A percentile compares a stretch with the other conserved stretches of the same genome.
phyloP scores from a whole-genome alignment of 2,329 filamentous ascomycete genomes.

The Aspergillus bombycis region DNA sequence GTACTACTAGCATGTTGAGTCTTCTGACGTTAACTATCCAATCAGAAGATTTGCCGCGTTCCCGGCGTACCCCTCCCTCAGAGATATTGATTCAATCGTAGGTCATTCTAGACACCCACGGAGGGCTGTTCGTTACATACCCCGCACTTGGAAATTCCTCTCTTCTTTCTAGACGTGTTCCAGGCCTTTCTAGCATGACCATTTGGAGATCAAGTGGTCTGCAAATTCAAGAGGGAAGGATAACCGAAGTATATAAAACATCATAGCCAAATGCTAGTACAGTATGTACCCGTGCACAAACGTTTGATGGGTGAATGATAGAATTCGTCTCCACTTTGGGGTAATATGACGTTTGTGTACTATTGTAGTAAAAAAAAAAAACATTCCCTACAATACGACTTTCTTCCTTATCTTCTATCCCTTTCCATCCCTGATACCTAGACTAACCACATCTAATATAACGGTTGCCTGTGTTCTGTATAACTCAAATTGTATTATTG shows the following conservation, averaged over 20 bases:
- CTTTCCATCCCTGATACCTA: background rate
- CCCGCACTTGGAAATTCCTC: slow-evolving; percentile 12
- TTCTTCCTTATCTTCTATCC: background rate
- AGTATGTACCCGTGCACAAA: too few species aligned
- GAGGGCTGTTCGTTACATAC: slow-evolving; percentile 3
- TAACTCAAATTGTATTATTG: background rate
- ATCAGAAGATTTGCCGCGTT: slow-evolving; percentile 5
- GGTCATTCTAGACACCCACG: background rate
- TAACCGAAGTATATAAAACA: background rate
- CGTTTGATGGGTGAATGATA: background rate
- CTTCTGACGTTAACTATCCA: background rate
- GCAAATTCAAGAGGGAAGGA: background rate
- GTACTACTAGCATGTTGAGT: background rate
- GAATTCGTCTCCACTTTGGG: background rate
- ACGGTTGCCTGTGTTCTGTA: background rate
- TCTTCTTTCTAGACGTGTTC: slow-evolving; percentile 11
- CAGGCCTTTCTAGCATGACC: slow-evolving; percentile 4
- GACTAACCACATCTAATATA: background rate
- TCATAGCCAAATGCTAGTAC: background rate
- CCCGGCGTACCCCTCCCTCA: background rate
- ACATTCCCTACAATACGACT: background rate
- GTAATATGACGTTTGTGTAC: background rate
- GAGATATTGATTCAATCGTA: background rate
- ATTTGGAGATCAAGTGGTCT: background rate
- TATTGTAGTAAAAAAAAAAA: too few species aligned